Evolutionary conservation across 2,329 filamentous ascomycete species (phyloP).

Genomic region (Aspergillus caelatus): DNA sequence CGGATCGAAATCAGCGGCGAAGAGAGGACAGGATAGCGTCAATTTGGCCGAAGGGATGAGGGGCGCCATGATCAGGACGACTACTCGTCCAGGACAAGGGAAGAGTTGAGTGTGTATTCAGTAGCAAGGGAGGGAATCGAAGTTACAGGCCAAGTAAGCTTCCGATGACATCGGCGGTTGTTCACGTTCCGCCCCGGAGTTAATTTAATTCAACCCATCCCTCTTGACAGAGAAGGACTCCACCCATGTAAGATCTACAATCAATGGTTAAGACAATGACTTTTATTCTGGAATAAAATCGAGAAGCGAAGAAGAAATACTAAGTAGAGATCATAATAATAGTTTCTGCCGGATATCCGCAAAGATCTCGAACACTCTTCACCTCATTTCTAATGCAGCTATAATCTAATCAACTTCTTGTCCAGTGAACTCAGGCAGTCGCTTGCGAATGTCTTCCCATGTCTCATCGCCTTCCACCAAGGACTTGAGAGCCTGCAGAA

Average conservation of each 20-base stretch:
- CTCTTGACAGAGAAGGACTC: not conserved
- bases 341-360: not conserved
- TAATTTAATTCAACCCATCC: not conserved
- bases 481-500: constrained; percentile 71
- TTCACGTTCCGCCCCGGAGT: not conserved
- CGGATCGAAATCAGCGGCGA: constrained; percentile 85
- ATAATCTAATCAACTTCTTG: constrained; percentile 61
- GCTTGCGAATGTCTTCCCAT: constrained; percentile 72
- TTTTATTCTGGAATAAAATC: not conserved
- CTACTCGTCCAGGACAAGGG: constrained; percentile 4
- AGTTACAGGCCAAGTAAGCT: constrained; percentile 5
- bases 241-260: not conserved
- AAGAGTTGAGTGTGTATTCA: constrained; percentile 10
- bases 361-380: not conserved
- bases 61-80: constrained; percentile 39
- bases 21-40: constrained; percentile 79
- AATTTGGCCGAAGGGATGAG: constrained; percentile 57
- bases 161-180: not conserved
- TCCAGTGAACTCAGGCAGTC: constrained; percentile 81
- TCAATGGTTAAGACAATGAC: not conserved
- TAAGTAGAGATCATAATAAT: not conserved
- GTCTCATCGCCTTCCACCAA: constrained; percentile 65
- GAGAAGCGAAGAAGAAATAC: not conserved
- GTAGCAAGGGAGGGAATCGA: constrained; percentile 14
- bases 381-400: not conserved